Evolutionary conservation across 2,329 filamentous ascomycete genomes (phyloP).

Genomic region (Coleophoma eucalyptorum): DNA sequence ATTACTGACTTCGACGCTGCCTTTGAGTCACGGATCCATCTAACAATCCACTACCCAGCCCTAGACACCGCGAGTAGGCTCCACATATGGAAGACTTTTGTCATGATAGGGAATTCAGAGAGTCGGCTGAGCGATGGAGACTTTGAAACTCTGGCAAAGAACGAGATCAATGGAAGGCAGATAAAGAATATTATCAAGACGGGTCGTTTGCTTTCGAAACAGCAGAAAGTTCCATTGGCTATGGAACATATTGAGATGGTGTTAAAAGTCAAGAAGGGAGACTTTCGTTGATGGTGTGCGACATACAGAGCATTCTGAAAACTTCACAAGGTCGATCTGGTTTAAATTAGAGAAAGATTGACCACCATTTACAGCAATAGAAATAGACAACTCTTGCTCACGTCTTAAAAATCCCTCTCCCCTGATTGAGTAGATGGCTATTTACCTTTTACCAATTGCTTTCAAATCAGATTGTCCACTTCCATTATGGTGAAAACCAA

Average conservation of each 20-base stretch:
- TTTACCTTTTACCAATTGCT: no score
- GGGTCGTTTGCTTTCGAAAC: constrained; percentile 19
- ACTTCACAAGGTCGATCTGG: background rate
- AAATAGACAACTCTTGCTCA: no score
- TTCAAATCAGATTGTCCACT: no score
- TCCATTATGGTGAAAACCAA: no score
- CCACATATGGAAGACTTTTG: constrained; percentile 13
- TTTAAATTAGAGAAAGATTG: background rate
- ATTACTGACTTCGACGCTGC: constrained; percentile 22
- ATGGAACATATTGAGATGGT: constrained; percentile 22
- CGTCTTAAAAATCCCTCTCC: no score
- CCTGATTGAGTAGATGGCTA: no score
- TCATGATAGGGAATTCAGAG: constrained; percentile 2
- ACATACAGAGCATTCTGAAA: background rate
- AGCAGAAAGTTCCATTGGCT: constrained; percentile 14
- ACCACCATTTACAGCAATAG: no score
- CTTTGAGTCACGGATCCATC: constrained; percentile 25
- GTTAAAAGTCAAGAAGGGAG: constrained; percentile 16
- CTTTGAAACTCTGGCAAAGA: background rate
- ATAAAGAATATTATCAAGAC: constrained; percentile 27
- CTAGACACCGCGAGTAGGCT: constrained; percentile 14
- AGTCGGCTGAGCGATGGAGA: background rate
- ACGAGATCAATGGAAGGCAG: constrained; percentile 22
- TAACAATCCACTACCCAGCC: constrained; percentile 14
- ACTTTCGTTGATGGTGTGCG: background rate